phyloP scores from a whole-genome alignment of 2,329 filamentous ascomycete genomes.

The Metarhizium anisopliae region DNA sequence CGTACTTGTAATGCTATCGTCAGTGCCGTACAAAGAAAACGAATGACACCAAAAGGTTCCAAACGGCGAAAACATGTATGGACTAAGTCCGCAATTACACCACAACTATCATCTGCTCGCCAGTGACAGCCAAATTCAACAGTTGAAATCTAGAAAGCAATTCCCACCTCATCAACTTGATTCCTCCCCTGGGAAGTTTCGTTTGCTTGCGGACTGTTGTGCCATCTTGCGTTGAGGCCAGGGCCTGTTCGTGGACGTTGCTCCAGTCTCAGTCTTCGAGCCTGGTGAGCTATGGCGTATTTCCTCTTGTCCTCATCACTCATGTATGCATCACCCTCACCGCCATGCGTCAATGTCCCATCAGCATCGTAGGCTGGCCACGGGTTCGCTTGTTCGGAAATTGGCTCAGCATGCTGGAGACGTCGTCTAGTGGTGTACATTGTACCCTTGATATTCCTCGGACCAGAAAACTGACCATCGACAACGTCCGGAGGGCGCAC shows the following conservation, averaged over 20 bases:
- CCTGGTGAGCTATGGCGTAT: constrained; percentile 60
- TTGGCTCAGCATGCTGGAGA: not conserved
- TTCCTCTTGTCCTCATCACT: constrained; percentile 67
- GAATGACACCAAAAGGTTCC: too few species aligned
- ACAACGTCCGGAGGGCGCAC: constrained; percentile 66
- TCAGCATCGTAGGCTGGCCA: not conserved
- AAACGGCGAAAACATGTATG: too few species aligned
- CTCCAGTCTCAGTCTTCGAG: constrained; percentile 26
- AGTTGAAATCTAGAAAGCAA: not conserved
- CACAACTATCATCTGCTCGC: not conserved
- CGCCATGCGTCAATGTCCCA: not conserved
- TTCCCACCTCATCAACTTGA: not conserved
- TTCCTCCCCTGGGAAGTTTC: not conserved
- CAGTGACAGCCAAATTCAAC: not conserved
- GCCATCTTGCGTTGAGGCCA: not conserved
- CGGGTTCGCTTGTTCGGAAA: not conserved
- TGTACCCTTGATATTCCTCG: constrained; percentile 23
- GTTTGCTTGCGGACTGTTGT: not conserved
- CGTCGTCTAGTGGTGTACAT: not conserved
- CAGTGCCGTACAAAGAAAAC: too few species aligned
- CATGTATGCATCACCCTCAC: constrained; percentile 66
- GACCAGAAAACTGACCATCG: constrained; percentile 69
- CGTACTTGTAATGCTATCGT: too few species aligned
- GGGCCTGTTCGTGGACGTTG: not conserved
- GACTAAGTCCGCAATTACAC: not conserved